Percentiles rank a stretch among this genome's conserved stretches.
These are phyloP conservation scores for Tilletia walkeri DNA, from an alignment of 1,284 basidiomycete genomes.

Conservation along the genomic window DNA sequence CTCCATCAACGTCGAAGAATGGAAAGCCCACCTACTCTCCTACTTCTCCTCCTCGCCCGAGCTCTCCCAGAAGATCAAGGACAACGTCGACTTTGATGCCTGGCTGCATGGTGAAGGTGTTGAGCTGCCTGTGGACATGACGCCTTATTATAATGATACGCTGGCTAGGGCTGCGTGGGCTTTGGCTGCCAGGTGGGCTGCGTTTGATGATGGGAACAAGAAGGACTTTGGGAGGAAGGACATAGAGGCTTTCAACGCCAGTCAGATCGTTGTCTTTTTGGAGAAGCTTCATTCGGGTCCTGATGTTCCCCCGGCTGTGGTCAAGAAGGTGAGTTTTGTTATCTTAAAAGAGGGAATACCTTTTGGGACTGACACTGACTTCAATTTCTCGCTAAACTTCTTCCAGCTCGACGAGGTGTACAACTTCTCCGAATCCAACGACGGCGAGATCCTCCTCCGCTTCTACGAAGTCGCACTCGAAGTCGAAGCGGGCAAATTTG, in stretches of 20 bases:
- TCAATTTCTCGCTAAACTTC: too few relatives aligned
- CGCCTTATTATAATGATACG: constrained; percentile 70
- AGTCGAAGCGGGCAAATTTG: constrained; percentile 57
- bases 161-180: constrained; percentile 67
- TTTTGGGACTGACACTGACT: too few relatives aligned
- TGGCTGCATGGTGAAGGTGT: constrained; percentile 83
- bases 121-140: constrained; percentile 73
- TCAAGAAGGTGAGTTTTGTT: constrained; percentile 29
- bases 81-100: constrained; percentile 69
- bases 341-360: not conserved
- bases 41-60: constrained; percentile 64
- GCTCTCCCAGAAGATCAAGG: constrained; percentile 60
- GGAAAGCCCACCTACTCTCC: constrained; percentile 83
- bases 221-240: constrained; percentile 25
- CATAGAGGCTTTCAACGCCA: constrained; percentile 42
- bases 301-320: constrained; percentile 50
- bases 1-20: constrained; percentile 82
- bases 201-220: not conserved
- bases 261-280: constrained; percentile 59
- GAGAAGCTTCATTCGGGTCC: constrained; percentile 58
- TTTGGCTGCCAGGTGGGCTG: constrained; percentile 76
- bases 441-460: constrained; percentile 59
- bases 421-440: constrained; percentile 56
- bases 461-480: constrained; percentile 60
- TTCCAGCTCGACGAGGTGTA: constrained; percentile 58